Conservation (phyloP, 2,329 filamentous ascomycete species). For the Corynespora cassiicola region DNA sequence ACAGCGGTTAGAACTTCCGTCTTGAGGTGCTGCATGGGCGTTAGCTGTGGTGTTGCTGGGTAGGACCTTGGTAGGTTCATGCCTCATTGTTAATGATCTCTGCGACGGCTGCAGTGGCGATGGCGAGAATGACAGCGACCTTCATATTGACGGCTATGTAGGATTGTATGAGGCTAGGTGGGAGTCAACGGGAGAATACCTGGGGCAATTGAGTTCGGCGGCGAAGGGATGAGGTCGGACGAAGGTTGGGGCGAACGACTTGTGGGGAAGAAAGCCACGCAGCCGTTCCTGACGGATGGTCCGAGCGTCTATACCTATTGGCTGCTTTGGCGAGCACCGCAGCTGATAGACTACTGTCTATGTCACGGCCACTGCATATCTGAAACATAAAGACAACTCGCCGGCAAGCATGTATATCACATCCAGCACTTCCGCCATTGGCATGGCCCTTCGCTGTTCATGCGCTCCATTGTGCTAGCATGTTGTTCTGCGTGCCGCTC, state of each 20-base stretch:
- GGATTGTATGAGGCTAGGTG: constrained; percentile 2
- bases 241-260: constrained; percentile 8
- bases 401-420: too few species aligned
- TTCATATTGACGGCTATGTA: constrained; percentile 48
- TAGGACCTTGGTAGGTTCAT: constrained; percentile 2
- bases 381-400: too few species aligned
- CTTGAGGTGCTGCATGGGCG: constrained; percentile 64
- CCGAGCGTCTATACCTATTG: too few species aligned
- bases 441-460: too few species aligned
- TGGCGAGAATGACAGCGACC: constrained; percentile 52
- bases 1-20: constrained; percentile 78
- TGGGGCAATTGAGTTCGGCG: constrained; percentile 12
- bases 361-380: too few species aligned
- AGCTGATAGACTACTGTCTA: too few species aligned
- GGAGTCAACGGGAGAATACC: too few species aligned
- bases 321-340: too few species aligned
- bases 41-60: constrained; percentile 15
- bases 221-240: constrained; percentile 7
- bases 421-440: too few species aligned
- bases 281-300: constrained; percentile 5
- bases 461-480: too few species aligned
- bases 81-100: constrained; percentile 42
- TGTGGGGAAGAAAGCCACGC: constrained; percentile 27
- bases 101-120: constrained; percentile 55
- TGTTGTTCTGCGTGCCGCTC: too few species aligned